Percentiles rank a stretch among this genome's conserved stretches.
phyloP scores from a whole-genome alignment of 2,329 filamentous ascomycete genomes.

The Fusarium foetens region DNA sequence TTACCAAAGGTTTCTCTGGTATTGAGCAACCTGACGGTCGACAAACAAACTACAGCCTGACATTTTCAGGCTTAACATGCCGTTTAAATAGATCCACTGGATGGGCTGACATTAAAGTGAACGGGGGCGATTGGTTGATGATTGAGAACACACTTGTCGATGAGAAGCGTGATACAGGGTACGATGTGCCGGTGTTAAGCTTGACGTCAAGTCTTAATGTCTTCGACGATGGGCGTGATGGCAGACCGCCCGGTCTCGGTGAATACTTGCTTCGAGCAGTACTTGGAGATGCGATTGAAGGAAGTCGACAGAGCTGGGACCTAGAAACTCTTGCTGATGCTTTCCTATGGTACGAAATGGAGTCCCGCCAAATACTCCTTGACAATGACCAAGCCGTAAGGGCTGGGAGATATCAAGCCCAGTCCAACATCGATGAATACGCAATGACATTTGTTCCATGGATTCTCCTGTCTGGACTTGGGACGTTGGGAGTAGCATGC shows the following conservation, averaged over 20 bases:
- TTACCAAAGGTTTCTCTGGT: background rate
- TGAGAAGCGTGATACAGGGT: background rate
- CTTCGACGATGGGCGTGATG: background rate
- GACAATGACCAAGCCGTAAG: background rate
- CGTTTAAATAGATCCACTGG: slow-evolving; percentile 13
- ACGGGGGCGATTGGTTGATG: slow-evolving; percentile 7
- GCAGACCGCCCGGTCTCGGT: slow-evolving; percentile 11
- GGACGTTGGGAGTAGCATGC: slow-evolving; percentile 18
- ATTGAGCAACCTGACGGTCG: background rate
- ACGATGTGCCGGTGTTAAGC: background rate
- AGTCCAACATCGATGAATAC: slow-evolving; percentile 7
- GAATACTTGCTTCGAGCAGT: slow-evolving; percentile 11
- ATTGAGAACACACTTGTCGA: background rate
- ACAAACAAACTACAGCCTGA: background rate
- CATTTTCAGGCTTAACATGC: slow-evolving; percentile 14
- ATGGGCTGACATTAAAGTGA: slow-evolving; percentile 9
- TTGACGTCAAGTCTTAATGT: background rate
- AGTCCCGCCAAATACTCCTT: background rate
- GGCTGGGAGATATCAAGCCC: background rate
- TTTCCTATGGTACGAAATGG: slow-evolving; percentile 27
- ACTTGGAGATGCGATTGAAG: background rate
- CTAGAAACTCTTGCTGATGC: slow-evolving; percentile 23
- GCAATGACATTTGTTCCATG: slow-evolving; percentile 33
- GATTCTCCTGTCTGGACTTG: slow-evolving; percentile 25
- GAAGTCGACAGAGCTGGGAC: background rate